A percentile compares a stretch with the other conserved stretches of the same genome.
Evolutionary conservation across 371 early-diverging fungal genomes (phyloP).

Genomic region (Apophysomyces variabilis): DNA sequence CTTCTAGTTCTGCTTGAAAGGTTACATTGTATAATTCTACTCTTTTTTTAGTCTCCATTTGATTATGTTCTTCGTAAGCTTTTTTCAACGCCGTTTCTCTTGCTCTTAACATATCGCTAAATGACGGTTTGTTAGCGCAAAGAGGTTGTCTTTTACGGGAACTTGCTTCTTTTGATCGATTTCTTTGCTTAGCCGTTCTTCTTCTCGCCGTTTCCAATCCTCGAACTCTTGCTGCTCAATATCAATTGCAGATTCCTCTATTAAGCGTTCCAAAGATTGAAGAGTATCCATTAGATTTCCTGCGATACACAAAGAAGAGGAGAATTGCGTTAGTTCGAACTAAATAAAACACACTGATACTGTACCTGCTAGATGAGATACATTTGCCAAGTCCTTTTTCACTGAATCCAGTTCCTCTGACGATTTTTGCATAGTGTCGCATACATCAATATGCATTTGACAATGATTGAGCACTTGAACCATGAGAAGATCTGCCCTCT

Average conservation of each 20-base stretch:
- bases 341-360: too few relatives aligned
- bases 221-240: constrained; percentile 37
- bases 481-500: constrained; percentile 28
- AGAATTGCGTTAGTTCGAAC: neutral
- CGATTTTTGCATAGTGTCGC: constrained; percentile 13
- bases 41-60: constrained; percentile 35
- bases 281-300: constrained; percentile 23
- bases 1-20: constrained; percentile 52
- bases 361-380: constrained; percentile 17
- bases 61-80: constrained; percentile 38
- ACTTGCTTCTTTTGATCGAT: constrained; percentile 26
- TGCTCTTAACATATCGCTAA: constrained; percentile 20
- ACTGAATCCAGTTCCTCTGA: constrained; percentile 7
- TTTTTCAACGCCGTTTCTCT: constrained; percentile 30
- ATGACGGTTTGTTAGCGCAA: neutral
- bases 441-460: constrained; percentile 15
- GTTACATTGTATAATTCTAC: constrained; percentile 48
- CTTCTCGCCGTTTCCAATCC: constrained; percentile 38
- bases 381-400: constrained; percentile 14
- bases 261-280: constrained; percentile 22
- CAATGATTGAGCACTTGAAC: constrained; percentile 17
- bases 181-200: constrained; percentile 10
- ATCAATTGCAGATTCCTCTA: constrained; percentile 29
- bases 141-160: neutral
- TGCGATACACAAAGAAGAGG: neutral